Evolutionary conservation across 2,329 filamentous ascomycete genomes (phyloP), one percentile per base, ranked within the genome.

Genomic region (Aplosporella prunicola): DNA sequence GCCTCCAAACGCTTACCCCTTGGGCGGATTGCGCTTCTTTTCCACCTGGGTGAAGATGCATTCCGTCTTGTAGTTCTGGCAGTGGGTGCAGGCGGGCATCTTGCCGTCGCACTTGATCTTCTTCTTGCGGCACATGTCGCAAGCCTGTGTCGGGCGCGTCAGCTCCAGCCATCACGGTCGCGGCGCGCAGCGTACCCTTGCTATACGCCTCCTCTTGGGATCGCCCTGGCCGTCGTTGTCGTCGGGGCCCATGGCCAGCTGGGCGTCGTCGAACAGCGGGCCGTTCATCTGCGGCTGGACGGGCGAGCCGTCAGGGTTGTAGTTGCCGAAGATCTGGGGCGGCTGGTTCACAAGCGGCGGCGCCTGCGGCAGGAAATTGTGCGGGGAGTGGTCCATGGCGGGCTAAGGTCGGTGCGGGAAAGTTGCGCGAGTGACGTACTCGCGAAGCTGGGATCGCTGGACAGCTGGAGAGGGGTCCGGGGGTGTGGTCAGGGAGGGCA

Each of bases 41-140:
- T 98, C 91, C 24, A 96, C 88, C 58, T 94, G 87, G 1, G 91
- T 96, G 57, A 96, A 96, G 50, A 94, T 76, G 60, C 89, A 98
- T 51, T 94, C 87, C 5, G 88, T 95, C 71, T 95, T 95, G 69
- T 95, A 95, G 61, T 95, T 96, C 59, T 82, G 82, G 61, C 89
- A 98, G 63, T 96, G 91, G 6, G 85, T 88, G 63, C 91, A 98
- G 43, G 87, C 79, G 24, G 91, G 89, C 63, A 93, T 77, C 65
- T 93, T 94, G 48, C 91, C 89, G 57, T 96, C 91, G 62, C 89
- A 96, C 66, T 96, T 96, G 64, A 96, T 91, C 71, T 89, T 94
- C 64, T 81, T 81, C 66, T 93, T 94, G 51, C 88, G 75, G 58
- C 89, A 96, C 87, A 93, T 93, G 52, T 94, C 88, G 65, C 87